phyloP scores from a whole-genome alignment of 371 early-diverging fungal species.

The Circinella minor region DNA sequence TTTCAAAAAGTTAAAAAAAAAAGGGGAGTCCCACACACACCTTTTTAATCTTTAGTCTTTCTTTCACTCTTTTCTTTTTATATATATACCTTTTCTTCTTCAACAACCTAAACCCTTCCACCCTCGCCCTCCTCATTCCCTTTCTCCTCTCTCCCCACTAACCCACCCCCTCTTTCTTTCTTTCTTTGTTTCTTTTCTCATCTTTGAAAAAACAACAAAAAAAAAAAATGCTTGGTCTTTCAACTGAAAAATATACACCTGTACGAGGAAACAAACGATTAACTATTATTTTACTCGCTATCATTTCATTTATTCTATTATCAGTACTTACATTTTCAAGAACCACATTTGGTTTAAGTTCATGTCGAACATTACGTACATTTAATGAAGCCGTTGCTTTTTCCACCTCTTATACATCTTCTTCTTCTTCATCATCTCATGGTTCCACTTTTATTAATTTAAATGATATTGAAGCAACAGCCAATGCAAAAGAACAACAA shows the following conservation, averaged over 20 bases:
- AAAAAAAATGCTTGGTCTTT: constrained; percentile 20
- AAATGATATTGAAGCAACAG: constrained; percentile 26
- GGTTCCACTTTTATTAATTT: constrained; percentile 26
- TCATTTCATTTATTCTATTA: constrained; percentile 36
- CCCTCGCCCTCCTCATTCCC: neutral
- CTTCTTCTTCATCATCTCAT: neutral
- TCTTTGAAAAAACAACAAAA: neutral
- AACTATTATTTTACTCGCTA: constrained; percentile 27
- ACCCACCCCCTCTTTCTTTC: constrained; percentile 12
- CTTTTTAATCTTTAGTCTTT: neutral
- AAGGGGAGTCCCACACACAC: neutral
- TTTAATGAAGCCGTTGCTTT: constrained; percentile 38
- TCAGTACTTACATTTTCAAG: constrained; percentile 40
- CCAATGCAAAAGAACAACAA: constrained; percentile 27
- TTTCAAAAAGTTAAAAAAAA: neutral
- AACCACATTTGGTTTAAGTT: constrained; percentile 27
- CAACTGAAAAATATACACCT: constrained; percentile 37
- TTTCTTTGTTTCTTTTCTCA: neutral
- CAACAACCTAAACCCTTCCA: neutral
- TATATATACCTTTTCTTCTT: constrained; percentile 9
- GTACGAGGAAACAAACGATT: constrained; percentile 42
- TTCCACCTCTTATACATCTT: constrained; percentile 13
- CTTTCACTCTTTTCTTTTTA: constrained; percentile 3
- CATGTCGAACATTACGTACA: constrained; percentile 38
- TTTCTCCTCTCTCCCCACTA: constrained; percentile 10